Percentiles rank a stretch among this genome's conserved stretches.
phyloP scores from a whole-genome alignment of 129 eudicot species.

The Tagetes erecta region DNA sequence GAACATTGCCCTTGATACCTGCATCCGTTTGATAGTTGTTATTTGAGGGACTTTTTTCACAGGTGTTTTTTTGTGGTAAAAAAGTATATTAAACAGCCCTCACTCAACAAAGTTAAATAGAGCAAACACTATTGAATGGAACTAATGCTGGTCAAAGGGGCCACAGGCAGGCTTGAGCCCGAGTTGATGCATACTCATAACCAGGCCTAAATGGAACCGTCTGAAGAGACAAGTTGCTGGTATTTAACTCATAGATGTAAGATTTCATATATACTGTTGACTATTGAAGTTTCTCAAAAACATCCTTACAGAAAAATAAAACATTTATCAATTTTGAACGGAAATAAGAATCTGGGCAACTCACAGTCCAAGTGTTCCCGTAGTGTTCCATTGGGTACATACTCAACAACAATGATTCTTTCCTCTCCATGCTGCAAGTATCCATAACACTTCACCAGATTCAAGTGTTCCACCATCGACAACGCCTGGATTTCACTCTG shows the following conservation, averaged over 20 bases:
- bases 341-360: slow-evolving; percentile 21
- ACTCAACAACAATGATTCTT: slow-evolving; percentile 50
- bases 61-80: too few species aligned
- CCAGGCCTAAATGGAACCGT: neutral
- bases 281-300: neutral
- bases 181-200: neutral
- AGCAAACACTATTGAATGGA: neutral
- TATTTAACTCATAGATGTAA: neutral
- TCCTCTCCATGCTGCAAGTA: too few species aligned
- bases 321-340: neutral
- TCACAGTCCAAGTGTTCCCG: slow-evolving; percentile 88
- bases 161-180: neutral
- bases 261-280: neutral
- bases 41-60: neutral
- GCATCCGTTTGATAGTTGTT: slow-evolving; percentile 21
- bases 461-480: neutral
- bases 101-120: neutral
- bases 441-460: too few species aligned
- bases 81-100: too few species aligned
- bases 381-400: slow-evolving; percentile 89
- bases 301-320: too few species aligned
- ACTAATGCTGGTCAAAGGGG: neutral
- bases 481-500: slow-evolving; percentile 66
- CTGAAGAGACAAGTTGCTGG: neutral
- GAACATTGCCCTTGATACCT: slow-evolving; percentile 60